A percentile compares a stretch with the other conserved stretches of the same genome.
Conservation (phyloP, 306 rosid genomes). For the Ziziphus jujuba region DNA sequence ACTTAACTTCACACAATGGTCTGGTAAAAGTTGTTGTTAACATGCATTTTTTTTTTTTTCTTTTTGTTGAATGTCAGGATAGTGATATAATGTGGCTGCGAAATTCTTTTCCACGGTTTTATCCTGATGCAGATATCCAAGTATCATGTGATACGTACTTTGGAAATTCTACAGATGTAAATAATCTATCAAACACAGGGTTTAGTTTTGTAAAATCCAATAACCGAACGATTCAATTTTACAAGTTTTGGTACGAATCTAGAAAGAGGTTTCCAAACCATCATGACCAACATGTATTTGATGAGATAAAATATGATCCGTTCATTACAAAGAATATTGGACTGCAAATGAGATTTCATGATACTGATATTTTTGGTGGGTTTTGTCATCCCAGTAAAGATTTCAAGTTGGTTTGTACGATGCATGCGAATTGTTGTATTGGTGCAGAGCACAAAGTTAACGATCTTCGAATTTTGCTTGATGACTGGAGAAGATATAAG, state of each 20-base stretch:
- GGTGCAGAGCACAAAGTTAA: conserved; percentile 65
- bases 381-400: conserved; percentile 57
- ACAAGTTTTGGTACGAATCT: conserved; percentile 65
- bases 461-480: conserved; percentile 68
- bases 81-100: conserved; percentile 87
- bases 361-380: conserved; percentile 66
- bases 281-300: conserved; percentile 82
- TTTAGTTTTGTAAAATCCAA: conserved; percentile 70
- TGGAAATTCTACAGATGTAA: conserved; percentile 42
- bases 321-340: conserved; percentile 24
- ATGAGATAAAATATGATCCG: conserved; percentile 51
- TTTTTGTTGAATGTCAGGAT: conserved; percentile 41
- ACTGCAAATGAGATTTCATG: conserved; percentile 58
- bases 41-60: too few species aligned
- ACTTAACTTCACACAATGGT: too few species aligned
- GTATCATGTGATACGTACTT: conserved; percentile 61
- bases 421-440: conserved; percentile 92
- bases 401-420: conserved; percentile 48
- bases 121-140: conserved; percentile 65
- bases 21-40: too few species aligned
- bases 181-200: conserved; percentile 67
- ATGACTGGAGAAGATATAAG: conserved; percentile 64
- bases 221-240: conserved; percentile 47
- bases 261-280: conserved; percentile 28
- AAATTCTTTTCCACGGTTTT: conserved; percentile 60